Evolutionary conservation across 73 alveolate species (phyloP), one percentile per base, ranked within the genome.

Genomic region (Paraurostyla sp.): DNA sequence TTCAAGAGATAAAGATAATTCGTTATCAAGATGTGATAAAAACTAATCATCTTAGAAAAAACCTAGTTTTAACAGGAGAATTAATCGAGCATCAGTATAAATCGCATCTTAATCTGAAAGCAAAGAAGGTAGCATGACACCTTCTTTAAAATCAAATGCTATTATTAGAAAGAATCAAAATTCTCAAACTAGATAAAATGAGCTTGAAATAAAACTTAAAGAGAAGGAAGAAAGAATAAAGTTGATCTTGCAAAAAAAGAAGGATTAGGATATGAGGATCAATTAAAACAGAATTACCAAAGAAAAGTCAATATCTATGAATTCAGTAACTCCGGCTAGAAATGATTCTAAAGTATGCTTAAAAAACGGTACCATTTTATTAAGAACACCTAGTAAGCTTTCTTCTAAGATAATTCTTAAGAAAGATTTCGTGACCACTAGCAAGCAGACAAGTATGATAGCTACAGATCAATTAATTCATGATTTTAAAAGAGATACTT

Each of bases 181-280:
- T 38, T 56, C 35, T 3, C 60, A 32, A 16, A 13, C 58, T 3
- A 32, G 42, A 6, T 13, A 65, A 35, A 65, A 23, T 9, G 82
- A 65, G 13, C 25, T 65, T 13, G 82, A 65, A 30, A 36, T 30
- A 16, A 65, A 38, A 65, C 36, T 65, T 38, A 22, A 65, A 65
- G 82, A 65, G 23, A 65, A 65, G 41, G 82, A 65, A 38, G 82
- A 65, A 38, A 65, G 58, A 65, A 65, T 65, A 6, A 32, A 65
- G 41, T 0, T 2, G 11, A 65, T 65, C 4, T 36, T 65, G 13
- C 46, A 36, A 40, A 65, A 65, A 40, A 65, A 65, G 58, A 35
- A 40, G 23, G 60, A 65, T 15, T 38, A 15, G 9, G 82, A 65
- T 65, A 58, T 38, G 58, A 65, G 25, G 41, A 65, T 65, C 9